Evolutionary conservation across 306 rosid species (phyloP), one percentile per base, ranked within the genome.

Genomic region (Boehmeria nivea): DNA sequence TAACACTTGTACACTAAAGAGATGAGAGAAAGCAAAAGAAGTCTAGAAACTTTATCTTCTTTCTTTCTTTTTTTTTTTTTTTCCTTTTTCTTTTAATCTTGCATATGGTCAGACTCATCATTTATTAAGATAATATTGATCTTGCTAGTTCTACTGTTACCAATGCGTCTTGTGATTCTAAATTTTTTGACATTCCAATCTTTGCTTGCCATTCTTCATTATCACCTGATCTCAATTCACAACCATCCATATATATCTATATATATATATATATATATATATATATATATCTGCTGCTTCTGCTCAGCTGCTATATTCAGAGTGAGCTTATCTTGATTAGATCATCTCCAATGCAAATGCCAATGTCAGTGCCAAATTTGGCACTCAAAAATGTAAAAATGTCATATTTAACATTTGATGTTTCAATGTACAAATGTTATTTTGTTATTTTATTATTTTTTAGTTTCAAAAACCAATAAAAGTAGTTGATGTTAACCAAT

Each of bases 131-230:
- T 45, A 31, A 4, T 31, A 10, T 4, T 16, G 25, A 8, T 17
- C 6, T 10, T 31, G 5, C 36, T 31, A 0, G 33, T 68, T 31
- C 8, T 79, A 69, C 72, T 48, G 42, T 76, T 75, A 66, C 83
- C 86, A 33, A 83, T 57, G 83, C 78, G 17, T 76, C 88, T 86
- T 69, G 83, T 79, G 64, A 75, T 77, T 72, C 74, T 77, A 70
- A 74, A 83, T 31, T 64, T 52, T 51, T 54, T 56, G 26, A 43
- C 68, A 59, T 47, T 20, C 76, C 76, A 68, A 58, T 68, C 74
- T 59, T 67, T 25, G 53, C 61, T 46, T 61, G 19, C 55, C 67
- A 26, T 18, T 14, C 44, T 31, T 46, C 37, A 38, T 67, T 38
- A 25, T 61, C 56, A 39, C 24, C 40, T 54, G 24, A 39, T 27